Percentiles rank a stretch among this genome's conserved stretches.
Conservation (phyloP, 768 basidiomycete species). For the Filobasidium floriforme region DNA sequence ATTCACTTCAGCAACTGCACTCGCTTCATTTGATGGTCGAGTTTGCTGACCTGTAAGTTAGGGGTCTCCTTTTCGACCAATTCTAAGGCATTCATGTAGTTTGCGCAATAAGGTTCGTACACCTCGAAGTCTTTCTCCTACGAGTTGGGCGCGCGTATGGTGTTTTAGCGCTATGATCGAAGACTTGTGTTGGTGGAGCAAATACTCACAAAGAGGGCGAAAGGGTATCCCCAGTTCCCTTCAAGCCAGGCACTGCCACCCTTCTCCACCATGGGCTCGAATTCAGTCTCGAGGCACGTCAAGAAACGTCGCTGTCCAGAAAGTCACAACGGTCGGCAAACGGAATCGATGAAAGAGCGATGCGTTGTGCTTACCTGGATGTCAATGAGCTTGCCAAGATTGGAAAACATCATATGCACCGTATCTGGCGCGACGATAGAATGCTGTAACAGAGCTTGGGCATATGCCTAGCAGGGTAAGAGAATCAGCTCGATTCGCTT, state of each 20-base stretch:
- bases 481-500: background rate
- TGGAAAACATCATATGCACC: constrained; percentile 89
- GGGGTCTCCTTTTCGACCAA: constrained; percentile 79
- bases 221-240: constrained; percentile 44
- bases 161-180: background rate
- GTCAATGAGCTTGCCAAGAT: constrained; percentile 87
- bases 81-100: constrained; percentile 79
- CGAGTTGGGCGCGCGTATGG: background rate
- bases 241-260: constrained; percentile 40
- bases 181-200: no score
- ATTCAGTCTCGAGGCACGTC: constrained; percentile 43
- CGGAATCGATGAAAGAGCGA: constrained; percentile 19
- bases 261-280: constrained; percentile 41
- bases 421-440: constrained; percentile 88
- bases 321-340: constrained; percentile 37
- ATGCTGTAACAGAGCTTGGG: constrained; percentile 69
- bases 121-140: constrained; percentile 94
- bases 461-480: constrained; percentile 62
- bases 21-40: background rate
- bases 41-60: constrained; percentile 63
- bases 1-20: background rate
- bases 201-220: constrained; percentile 26
- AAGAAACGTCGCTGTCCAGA: constrained; percentile 43
- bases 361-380: constrained; percentile 56
- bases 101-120: constrained; percentile 95